Percentiles rank a stretch among this genome's conserved stretches.
These are phyloP conservation scores for Lactarius quietus DNA, from an alignment of 768 basidiomycete genomes.

Conservation along the genomic window DNA sequence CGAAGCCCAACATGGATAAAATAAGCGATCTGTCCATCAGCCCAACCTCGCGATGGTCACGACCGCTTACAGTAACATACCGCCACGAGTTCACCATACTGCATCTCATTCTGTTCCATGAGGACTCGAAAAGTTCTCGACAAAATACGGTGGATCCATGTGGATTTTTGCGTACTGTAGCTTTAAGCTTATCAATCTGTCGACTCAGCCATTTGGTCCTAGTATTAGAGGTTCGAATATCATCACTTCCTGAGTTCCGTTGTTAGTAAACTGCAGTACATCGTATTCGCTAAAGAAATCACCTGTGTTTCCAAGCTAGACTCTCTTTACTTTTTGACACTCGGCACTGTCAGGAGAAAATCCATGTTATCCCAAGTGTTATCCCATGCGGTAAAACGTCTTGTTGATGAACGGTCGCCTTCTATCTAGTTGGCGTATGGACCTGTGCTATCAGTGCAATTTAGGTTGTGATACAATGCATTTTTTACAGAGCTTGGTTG, in stretches of 20 bases:
- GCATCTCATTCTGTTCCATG: neutral
- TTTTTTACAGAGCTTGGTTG: too few relatives aligned
- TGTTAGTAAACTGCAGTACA: neutral
- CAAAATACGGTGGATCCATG: too few relatives aligned
- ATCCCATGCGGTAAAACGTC: too few relatives aligned
- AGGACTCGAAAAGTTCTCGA: neutral
- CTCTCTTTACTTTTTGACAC: neutral
- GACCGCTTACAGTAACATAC: neutral
- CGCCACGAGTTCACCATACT: neutral
- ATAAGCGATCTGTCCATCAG: neutral
- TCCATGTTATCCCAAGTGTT: too few relatives aligned
- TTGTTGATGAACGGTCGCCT: too few relatives aligned
- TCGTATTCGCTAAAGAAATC: neutral
- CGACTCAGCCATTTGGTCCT: neutral
- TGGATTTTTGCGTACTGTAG: too few relatives aligned
- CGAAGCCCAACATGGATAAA: neutral
- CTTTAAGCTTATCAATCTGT: neutral
- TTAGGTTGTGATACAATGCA: too few relatives aligned
- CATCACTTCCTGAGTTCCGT: neutral
- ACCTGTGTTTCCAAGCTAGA: neutral
- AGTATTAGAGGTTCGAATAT: too few relatives aligned
- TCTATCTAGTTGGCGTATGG: too few relatives aligned
- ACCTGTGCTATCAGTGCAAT: too few relatives aligned
- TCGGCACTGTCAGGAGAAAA: too few relatives aligned
- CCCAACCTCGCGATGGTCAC: neutral